phyloP scores from a whole-genome alignment of 345 rosid species.

The Acer negundo region DNA sequence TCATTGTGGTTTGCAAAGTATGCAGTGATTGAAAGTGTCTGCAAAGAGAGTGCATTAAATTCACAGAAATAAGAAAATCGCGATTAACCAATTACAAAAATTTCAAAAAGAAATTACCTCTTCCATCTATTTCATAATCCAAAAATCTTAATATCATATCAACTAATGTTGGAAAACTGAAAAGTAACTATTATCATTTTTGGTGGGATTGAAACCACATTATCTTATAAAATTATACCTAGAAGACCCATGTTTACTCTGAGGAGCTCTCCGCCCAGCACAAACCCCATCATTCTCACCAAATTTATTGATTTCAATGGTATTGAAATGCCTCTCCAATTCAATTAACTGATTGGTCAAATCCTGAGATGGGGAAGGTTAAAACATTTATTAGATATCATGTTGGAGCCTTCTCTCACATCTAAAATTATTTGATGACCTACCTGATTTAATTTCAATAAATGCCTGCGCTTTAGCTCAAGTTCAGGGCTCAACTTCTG shows the following conservation, averaged over 20 bases:
- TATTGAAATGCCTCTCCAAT: conserved; percentile 86
- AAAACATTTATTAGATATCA: conserved; percentile 18
- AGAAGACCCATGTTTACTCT: conserved; percentile 56
- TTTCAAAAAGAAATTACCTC: conserved; percentile 1
- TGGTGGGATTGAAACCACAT: conserved; percentile 6
- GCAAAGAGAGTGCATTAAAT: conserved; percentile 37
- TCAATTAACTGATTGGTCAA: conserved; percentile 82
- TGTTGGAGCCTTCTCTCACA: conserved; percentile 10
- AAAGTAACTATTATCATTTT: not conserved
- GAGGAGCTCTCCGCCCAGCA: conserved; percentile 47
- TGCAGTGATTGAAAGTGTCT: conserved; percentile 70
- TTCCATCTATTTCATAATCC: conserved; percentile 11
- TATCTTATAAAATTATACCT: conserved; percentile 48
- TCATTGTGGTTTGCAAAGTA: conserved; percentile 70
- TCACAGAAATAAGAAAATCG: conserved; percentile 9
- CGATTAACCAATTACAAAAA: not conserved
- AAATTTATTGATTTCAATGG: conserved; percentile 79
- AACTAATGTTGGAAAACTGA: conserved; percentile 5
- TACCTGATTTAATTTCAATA: conserved; percentile 73
- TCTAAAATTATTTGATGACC: conserved; percentile 16
- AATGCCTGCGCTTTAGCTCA: conserved; percentile 70
- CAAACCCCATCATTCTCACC: conserved; percentile 53
- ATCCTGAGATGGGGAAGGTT: conserved; percentile 50
- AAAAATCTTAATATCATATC: not conserved
- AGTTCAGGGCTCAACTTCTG: conserved; percentile 84